Base-by-base conservation (phyloP, 768 basidiomycete species). In the Leccinum longicurvipes region DNA sequence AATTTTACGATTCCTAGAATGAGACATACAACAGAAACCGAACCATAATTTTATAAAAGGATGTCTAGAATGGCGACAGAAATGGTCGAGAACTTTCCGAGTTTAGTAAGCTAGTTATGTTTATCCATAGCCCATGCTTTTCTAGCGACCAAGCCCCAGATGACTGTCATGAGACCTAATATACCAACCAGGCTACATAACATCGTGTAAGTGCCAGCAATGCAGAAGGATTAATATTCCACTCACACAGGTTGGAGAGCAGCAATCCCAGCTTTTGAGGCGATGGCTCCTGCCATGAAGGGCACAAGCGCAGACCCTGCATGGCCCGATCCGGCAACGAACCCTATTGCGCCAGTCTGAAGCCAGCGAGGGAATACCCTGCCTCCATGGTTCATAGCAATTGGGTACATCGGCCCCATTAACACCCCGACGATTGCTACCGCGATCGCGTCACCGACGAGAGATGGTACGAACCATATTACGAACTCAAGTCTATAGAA, bases 401-500 rank as follows among this genome's bases (percentile, higher is more conserved):
- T 80, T 2, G 86, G 87, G 64, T 86, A 90, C 73, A 90, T 82
- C 3, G 87, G 88, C 1, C 87, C 89, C n/a, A 91, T 74, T 23
- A 89, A 69, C 9, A 89, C 47, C 17, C 89, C 89, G 15, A 89
- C 71, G 46, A 89, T 60, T 2, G 85, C 78, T 23, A 89, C 77
- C 0, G 84, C 82, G 4, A 89, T 75, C 3, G 81, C 88, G 60
- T 82, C 77, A 3, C 81, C 85, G 9, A 88, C 73, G 15, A 90
- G 73, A 6, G 82, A 85, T 23, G 84, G 85, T 0, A 84, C 80
- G 27, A 85, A 75, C 88, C 89, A 91, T 36, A 91, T 73, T 7
- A 85, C 62, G 27, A 90, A 63, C 63, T 89, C 82, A 19, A 91
- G 75, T 3, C 85, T 85, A 44, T 23, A 34, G 17, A 41, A 27